Evolutionary conservation across 2,329 filamentous ascomycete genomes (phyloP), one percentile per base, ranked within the genome.

Genomic region (Penicillium glabrum): DNA sequence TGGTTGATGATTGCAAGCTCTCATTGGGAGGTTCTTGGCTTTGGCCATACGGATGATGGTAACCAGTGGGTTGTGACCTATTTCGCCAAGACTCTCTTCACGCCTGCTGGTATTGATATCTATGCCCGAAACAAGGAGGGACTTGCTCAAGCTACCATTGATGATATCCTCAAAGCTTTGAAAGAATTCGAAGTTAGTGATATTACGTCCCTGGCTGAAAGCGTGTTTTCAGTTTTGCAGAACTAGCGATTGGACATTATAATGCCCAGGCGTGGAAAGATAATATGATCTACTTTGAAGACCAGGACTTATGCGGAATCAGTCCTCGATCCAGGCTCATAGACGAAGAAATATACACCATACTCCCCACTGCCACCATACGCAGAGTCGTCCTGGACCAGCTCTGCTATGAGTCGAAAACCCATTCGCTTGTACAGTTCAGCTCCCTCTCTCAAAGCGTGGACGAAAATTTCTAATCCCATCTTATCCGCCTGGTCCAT

Each of bases 41-140:
- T 62, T 47, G 64, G 63, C 4, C 45, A 57, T 31, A 51, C 29
- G 8, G 62, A 56, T 31, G 75, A 74, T 72, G 81, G 82, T 64
- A 61, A 61, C 16, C 64, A 76, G 33, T 96, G 90, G 89, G 86
- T 84, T 1, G 89, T 96, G 14, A 96, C 90, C 5, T 93, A 88
- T 81, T 96, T 96, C 73, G 87, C 88, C 61, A 87, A 89, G 68
- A 96, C 90, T 24, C 64, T 93, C 45, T 96, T 96, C 65, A 95
- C 91, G 7, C 88, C 89, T 61, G 89, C 91, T 55, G 91, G 91
- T 0, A 68, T 96, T 29, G 91, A 96, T 74, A 74, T 96, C 10
- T 95, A 93, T 72, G 86, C 85, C 46, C 81, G 89, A 64, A 44
- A 51, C 2, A 61, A 56, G 43, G 52, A 54, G 31, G 63, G 62